Evolutionary conservation across 2,329 filamentous ascomycete genomes (phyloP), one percentile per base, ranked within the genome.

Genomic region (Alternaria alternata): DNA sequence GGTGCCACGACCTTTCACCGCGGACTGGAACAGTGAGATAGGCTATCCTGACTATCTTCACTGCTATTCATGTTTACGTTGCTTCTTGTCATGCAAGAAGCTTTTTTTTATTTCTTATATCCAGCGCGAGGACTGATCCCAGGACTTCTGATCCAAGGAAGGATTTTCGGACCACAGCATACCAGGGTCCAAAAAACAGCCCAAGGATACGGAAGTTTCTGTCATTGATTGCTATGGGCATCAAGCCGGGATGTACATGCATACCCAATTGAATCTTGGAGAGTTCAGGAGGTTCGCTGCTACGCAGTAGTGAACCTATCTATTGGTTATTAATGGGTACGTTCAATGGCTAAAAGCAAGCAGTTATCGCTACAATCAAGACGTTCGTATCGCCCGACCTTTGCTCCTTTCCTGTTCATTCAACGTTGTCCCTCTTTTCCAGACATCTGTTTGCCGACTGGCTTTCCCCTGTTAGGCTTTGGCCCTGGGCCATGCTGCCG

Each of bases 11-110:
- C 16, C 3, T 49, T 22, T 34, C n/a, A 16, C 20, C 46, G 12
- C 22, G 7, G 16, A 26, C 8, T 20, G 34, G 22, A 24, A n/a
- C 46, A 12, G 20, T 9, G 30, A 14, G 20, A 49, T 24, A n/a
- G 34, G 12, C 46, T 34, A 36, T 22, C 20, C 6, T 26, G 34
- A 22, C 34, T 49, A 49, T 28, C 16, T n/a, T 38, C 7, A 36
- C 1, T n/a, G 38, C 5, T 12, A 41, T 11, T 41, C 38, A 41
- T 41, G 18, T 49, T 34, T 20, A 11, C 22, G 14, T 38, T 22
- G 46, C 46, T 49, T 49, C 46, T 49, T 49, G 46, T 49, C 46
- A 38, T 24, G 1, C 46, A 49, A 49, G 46, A 49, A 49, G 46
- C 32, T 7, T 49, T 49, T 36, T 32, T 49, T 26, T 49, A 20